These are phyloP conservation scores for Wallacemonas sp. DNA, from an alignment of 208 protist genomes.

Conservation along the genomic window DNA sequence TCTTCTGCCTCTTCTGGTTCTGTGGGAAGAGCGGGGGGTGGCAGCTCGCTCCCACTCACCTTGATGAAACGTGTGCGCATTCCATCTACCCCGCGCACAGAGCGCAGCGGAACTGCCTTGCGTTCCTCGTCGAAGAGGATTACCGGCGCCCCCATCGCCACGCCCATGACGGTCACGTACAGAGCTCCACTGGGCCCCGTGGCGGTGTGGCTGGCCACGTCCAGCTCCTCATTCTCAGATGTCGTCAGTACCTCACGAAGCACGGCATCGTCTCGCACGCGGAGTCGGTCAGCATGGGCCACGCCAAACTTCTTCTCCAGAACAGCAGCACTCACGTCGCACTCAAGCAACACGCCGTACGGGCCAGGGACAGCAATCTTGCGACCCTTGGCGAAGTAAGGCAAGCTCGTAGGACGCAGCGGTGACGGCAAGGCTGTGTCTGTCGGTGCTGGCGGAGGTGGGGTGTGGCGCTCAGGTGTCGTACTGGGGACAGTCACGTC, in stretches of 20 bases:
- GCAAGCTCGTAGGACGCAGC: background rate
- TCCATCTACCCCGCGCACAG: conserved; percentile 20
- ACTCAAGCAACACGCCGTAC: conserved; percentile 43
- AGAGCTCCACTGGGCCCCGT: too few species aligned
- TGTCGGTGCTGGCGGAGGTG: background rate
- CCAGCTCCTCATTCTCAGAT: conserved; percentile 10
- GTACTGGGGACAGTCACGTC: background rate
- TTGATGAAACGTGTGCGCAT: conserved; percentile 33
- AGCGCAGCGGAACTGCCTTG: conserved; percentile 27
- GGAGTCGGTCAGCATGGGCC: conserved; percentile 39
- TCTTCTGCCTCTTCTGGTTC: conserved; percentile 13
- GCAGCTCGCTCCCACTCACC: conserved; percentile 18
- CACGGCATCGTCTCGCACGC: background rate
- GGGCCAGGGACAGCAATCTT: conserved; percentile 30
- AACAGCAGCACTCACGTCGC: conserved; percentile 21
- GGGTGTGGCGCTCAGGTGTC: background rate
- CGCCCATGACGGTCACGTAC: conserved; percentile 36
- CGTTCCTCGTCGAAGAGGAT: conserved; percentile 38
- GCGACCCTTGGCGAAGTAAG: conserved; percentile 31
- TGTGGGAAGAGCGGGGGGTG: conserved; percentile 17
- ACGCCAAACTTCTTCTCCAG: conserved; percentile 40
- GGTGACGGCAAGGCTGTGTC: background rate
- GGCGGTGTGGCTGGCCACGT: background rate
- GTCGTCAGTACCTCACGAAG: background rate
- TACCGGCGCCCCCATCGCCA: conserved; percentile 35